phyloP scores from a whole-genome alignment of 1,139 yeast species.

The Candida tetrigidarum region DNA sequence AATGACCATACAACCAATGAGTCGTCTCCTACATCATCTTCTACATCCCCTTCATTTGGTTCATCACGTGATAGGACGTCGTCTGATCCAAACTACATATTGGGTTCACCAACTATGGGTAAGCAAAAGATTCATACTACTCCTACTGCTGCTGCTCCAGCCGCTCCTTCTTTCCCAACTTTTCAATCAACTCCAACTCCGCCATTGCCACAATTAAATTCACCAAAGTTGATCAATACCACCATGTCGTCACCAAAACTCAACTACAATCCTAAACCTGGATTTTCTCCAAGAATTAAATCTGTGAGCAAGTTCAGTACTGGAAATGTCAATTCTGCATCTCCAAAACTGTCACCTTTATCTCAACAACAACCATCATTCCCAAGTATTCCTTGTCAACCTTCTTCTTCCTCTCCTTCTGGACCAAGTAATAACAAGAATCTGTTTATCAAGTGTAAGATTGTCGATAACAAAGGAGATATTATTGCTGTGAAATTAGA shows the following conservation, averaged over 20 bases:
- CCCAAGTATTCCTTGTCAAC: neutral
- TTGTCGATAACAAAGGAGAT: slow-evolving; percentile 32
- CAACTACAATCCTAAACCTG: slow-evolving; percentile 8
- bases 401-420: neutral
- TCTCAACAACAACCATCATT: slow-evolving; percentile 7
- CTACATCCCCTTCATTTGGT: neutral
- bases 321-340: neutral
- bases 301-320: slow-evolving; percentile 5
- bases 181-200: slow-evolving; percentile 4
- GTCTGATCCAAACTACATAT: slow-evolving; percentile 3
- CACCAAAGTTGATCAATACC: slow-evolving; percentile 11
- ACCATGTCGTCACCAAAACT: slow-evolving; percentile 5
- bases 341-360: slow-evolving; percentile 1
- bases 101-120: neutral
- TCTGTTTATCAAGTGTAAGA: slow-evolving; percentile 30
- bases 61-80: neutral
- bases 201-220: slow-evolving; percentile 6
- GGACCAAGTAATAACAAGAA: slow-evolving; percentile 12
- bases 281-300: slow-evolving; percentile 10
- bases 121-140: neutral
- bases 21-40: slow-evolving; percentile 4
- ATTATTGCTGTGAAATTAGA: slow-evolving; percentile 32
- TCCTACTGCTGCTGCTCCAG: neutral
- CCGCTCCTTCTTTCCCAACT: neutral
- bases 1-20: slow-evolving; percentile 3